Evolutionary conservation across 306 rosid genomes (phyloP), one percentile per base, ranked within the genome.

Genomic region (Sphenostylis stenocarpa): DNA sequence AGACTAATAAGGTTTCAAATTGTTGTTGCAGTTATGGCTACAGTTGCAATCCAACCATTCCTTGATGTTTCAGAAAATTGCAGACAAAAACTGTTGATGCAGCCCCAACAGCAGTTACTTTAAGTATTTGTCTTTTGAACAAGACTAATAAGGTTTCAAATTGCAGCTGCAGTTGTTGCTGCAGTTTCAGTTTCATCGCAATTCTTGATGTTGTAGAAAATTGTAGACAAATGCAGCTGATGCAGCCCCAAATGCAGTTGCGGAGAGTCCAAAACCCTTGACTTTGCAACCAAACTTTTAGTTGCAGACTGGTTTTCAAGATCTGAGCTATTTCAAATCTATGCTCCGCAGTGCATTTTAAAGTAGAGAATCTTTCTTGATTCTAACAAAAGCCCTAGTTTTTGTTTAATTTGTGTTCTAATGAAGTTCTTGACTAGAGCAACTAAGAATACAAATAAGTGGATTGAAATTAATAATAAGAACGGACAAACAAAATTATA

Each of bases 391-490:
- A 63, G 3, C 48, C 11, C 70, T 71, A 29, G 2, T 24, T 67
- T 68, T 39, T 33, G 24, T 14, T 79, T 78, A 52, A 64, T 64
- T 65, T 44, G 62, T 77, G 81, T 51, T 44, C 44, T 67, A 11
- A 64, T 49, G 45, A 76, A 76, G 34, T 68, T 77, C 72, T 44
- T 26, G 45, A 20, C 67, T 61, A 48, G 17, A 17, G 38, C 49
- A 63, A 55, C 44, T 80, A 26, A 52, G 12, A 55, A 45, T 10
- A 56, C 73, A 20, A 4, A 53, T 19, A 82, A 65, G n/a, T 44
- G 65, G 12, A 63, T 17, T 38, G 17, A 19, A 68, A 70, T 31
- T 19, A 70, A 62, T 39, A 41, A 51, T 38, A 75, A 45, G 41
- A 60, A 49, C 19, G 29, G 62, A 3, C 15, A 70, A 31, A 61